Base-by-base conservation (phyloP, 805 yeast species). In the Zygotorulaspora florentina region DNA sequence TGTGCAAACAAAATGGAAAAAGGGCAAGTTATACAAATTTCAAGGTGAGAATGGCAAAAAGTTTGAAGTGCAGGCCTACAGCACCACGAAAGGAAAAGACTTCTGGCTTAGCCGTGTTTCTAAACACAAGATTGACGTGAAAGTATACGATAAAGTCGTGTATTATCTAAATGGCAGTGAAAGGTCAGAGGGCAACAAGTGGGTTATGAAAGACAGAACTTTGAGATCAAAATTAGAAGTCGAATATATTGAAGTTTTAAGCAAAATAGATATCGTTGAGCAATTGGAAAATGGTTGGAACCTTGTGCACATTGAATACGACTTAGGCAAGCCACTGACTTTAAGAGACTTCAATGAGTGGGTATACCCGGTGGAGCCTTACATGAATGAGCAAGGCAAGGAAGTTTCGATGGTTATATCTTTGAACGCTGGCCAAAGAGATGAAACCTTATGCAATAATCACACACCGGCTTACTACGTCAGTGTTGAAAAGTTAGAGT, bases 261-360 rank as follows among this genome's bases (percentile, higher is more conserved):
- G 55, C 3, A 56, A 58, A 23, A 47, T 58, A 23, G 58, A 59
- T 11, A 37, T 58, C 1, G 40, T 54, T 8, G 43, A 51, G 7
- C 57, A 48, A 26, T 59, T 46, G 8, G 45, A 45, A 1, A 23
- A 47, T 17, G 59, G 59, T 16, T 68, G 69, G 68, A 61, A 59
- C 1, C 50, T 58, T 2, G 63, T 65, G 17, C 56, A 61, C 43
- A 57, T 66, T n/a, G 58, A 62, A 40, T 71, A 71, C 51, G 66
- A 67, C 30, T 50, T 71, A 17, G 70, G 71, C 4, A 59, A 64
- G 10, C 66, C 71, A 4, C 51, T 70, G 28, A 56, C 59, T 3
- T 64, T 68, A 1, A 53, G 75, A 33, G 70, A 66, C 39, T 71
- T 71, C 52, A 62, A 62, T 47, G 68, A 68, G 37, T 66, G 63